phyloP scores from a whole-genome alignment of 495 filamentous ascomycete genomes.

The Xylaria cubensis region DNA sequence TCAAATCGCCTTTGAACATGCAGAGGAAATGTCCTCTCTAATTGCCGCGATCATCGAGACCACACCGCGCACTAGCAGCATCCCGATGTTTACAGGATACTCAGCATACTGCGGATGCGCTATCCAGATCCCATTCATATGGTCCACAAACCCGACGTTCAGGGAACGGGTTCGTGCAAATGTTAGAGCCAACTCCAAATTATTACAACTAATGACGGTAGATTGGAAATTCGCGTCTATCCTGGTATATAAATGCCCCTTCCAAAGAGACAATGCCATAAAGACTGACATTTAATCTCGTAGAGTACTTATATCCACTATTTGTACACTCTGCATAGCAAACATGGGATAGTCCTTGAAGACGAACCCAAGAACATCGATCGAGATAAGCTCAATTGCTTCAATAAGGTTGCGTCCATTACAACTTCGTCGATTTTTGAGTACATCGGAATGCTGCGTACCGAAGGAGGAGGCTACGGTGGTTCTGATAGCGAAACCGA shows the following conservation, averaged over 20 bases:
- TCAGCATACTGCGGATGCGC: conserved; percentile 17
- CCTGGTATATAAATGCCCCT: background rate
- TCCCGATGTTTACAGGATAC: conserved; percentile 16
- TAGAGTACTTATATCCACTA: conserved; percentile 16
- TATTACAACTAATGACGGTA: conserved; percentile 11
- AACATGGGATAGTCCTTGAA: background rate
- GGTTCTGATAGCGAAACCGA: conserved; percentile 2
- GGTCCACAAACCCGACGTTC: background rate
- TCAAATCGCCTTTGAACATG: conserved; percentile 12
- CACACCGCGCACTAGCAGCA: background rate
- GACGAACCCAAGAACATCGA: background rate
- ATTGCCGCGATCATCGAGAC: background rate
- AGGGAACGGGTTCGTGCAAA: background rate
- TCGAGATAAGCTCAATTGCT: background rate
- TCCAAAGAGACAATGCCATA: too few relatives aligned
- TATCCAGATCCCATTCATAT: conserved; percentile 17
- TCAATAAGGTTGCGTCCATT: background rate
- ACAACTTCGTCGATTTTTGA: background rate
- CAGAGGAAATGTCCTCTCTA: background rate
- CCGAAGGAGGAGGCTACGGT: conserved; percentile 8
- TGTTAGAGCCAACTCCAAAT: conserved; percentile 4
- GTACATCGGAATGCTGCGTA: conserved; percentile 11
- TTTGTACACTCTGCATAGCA: conserved; percentile 5
- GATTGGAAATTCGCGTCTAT: conserved; percentile 19
- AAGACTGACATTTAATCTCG: background rate